Conservation (phyloP, 2,329 filamentous ascomycete species). For the Grosmannia serpens region DNA sequence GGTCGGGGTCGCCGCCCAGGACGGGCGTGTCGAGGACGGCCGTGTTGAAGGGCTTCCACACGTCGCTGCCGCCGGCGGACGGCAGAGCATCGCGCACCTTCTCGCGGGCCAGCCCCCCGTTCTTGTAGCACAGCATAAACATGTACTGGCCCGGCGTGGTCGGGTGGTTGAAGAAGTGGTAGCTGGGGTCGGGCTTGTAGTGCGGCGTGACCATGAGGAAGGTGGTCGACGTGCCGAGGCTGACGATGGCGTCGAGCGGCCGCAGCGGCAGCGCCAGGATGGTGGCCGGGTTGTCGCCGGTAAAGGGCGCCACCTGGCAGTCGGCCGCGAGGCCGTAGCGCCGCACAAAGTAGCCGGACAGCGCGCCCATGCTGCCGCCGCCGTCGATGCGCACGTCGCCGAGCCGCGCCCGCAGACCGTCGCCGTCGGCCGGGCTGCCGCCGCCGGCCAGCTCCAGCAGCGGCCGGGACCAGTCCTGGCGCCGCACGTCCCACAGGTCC, state of each 20-base stretch:
- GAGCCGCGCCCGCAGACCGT: conserved; percentile 63
- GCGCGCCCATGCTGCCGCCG: conserved; percentile 61
- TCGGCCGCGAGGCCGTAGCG: conserved; percentile 66
- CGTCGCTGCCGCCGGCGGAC: conserved; percentile 25
- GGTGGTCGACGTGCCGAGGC: conserved; percentile 87
- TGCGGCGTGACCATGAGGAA: conserved; percentile 95
- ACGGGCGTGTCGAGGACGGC: conserved; percentile 56
- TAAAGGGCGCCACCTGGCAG: conserved; percentile 75
- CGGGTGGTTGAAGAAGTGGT: conserved; percentile 98
- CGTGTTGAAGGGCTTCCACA: conserved; percentile 75
- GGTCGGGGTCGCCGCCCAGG: conserved; percentile 47
- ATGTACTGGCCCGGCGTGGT: conserved; percentile 86
- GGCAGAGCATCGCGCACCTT: conserved; percentile 75
- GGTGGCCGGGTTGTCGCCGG: conserved; percentile 91
- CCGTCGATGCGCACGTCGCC: conserved; percentile 72
- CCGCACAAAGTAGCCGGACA: conserved; percentile 67
- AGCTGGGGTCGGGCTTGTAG: conserved; percentile 80
- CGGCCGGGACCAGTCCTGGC: conserved; percentile 59
- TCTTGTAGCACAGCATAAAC: conserved; percentile 99
- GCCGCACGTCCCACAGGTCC: conserved; percentile 87
- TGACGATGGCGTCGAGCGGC: conserved; percentile 85
- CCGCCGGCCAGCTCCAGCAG: conserved; percentile 69
- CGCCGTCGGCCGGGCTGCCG: conserved; percentile 42
- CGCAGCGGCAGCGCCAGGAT: conserved; percentile 83
- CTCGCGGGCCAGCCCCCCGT: conserved; percentile 87